These are phyloP conservation scores for Mycena chlorophos DNA, from an alignment of 768 basidiomycete genomes.

Conservation along the genomic window DNA sequence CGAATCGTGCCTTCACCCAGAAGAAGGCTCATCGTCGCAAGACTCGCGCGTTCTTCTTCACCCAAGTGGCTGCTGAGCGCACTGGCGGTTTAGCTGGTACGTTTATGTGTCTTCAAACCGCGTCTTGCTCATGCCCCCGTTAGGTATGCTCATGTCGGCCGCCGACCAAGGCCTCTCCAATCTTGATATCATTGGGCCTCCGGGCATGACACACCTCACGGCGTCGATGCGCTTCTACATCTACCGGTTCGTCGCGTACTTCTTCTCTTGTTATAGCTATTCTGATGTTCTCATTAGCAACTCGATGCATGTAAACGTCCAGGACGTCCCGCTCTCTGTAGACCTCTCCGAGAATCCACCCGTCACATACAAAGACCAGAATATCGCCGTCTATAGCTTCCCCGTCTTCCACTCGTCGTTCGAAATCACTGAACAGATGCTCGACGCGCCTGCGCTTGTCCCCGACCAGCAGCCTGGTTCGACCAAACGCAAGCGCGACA, in stretches of 20 bases:
- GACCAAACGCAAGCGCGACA: constrained; percentile 21
- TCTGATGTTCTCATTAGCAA: constrained; percentile 33
- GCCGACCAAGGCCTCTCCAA: constrained; percentile 53
- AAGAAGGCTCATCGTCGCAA: constrained; percentile 65
- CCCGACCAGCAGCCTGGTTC: not conserved
- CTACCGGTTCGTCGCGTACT: constrained; percentile 41
- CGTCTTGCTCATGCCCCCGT: constrained; percentile 35
- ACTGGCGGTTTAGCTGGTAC: constrained; percentile 74
- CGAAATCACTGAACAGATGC: not conserved
- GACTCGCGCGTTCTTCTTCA: constrained; percentile 71
- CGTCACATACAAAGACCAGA: constrained; percentile 47
- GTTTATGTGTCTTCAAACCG: constrained; percentile 15
- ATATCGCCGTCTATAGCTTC: constrained; percentile 52
- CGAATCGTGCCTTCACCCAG: constrained; percentile 72
- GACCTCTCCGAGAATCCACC: constrained; percentile 23
- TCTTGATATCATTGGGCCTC: constrained; percentile 56
- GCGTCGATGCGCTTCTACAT: constrained; percentile 57
- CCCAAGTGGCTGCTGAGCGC: constrained; percentile 60
- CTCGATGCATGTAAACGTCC: constrained; percentile 39
- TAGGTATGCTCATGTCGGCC: constrained; percentile 49
- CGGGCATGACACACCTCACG: constrained; percentile 52
- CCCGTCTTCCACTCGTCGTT: constrained; percentile 30
- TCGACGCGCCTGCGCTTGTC: no score
- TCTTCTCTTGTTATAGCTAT: not conserved
- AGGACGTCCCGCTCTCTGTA: constrained; percentile 31